Evolutionary conservation across 1,284 basidiomycete genomes (phyloP).

Genomic region (Gomphus bonarii): DNA sequence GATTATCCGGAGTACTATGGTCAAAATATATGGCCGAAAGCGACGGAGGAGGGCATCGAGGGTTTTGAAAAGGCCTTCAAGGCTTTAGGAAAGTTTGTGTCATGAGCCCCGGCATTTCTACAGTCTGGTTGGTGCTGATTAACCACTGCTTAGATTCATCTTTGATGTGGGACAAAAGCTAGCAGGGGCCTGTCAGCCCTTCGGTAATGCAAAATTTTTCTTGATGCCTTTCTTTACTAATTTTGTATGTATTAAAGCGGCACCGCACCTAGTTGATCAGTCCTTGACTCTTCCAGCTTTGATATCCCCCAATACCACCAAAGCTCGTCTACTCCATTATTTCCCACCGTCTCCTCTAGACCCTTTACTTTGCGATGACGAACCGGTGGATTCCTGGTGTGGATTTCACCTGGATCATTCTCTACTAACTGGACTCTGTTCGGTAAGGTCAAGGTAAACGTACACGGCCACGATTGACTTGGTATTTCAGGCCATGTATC

Average conservation of each 20-base stretch:
- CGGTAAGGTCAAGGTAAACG: constrained; percentile 34
- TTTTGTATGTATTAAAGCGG: constrained; percentile 29
- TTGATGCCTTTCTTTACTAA: not conserved
- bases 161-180: constrained; percentile 73
- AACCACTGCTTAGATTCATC: constrained; percentile 42
- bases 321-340: constrained; percentile 86
- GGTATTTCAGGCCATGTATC: constrained; percentile 67
- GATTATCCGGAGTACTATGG: constrained; percentile 74
- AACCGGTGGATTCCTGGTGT: constrained; percentile 72
- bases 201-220: constrained; percentile 39
- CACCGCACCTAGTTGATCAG: constrained; percentile 50
- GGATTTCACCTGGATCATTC: constrained; percentile 82
- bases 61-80: constrained; percentile 84
- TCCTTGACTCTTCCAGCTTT: constrained; percentile 53
- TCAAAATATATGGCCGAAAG: constrained; percentile 71
- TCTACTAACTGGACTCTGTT: constrained; percentile 81
- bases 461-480: constrained; percentile 3
- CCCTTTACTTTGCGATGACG: constrained; percentile 34
- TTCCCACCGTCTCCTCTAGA: constrained; percentile 51
- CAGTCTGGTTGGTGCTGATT: not conserved
- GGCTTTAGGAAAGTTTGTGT: constrained; percentile 53
- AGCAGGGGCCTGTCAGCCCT: constrained; percentile 78
- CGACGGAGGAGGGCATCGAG: constrained; percentile 48
- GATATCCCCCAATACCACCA: constrained; percentile 58
- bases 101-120: not conserved